Conservation (phyloP, 306 rosid genomes). For the Medicago arabica region DNA sequence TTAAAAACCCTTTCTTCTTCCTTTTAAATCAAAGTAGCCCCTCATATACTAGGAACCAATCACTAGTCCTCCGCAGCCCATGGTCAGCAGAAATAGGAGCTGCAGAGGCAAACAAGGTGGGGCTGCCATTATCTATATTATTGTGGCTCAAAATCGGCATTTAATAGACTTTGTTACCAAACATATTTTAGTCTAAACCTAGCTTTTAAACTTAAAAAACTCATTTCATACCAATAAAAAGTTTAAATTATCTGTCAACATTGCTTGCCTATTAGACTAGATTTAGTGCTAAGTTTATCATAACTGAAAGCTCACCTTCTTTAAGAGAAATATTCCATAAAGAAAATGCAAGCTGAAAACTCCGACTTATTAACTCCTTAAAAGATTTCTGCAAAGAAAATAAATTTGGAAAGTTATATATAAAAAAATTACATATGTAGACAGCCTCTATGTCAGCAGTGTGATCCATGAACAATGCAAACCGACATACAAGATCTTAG, state of each 20-base stretch:
- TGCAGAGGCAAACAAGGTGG: not conserved
- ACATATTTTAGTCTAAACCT: slow-evolving; percentile 2
- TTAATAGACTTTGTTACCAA: not conserved
- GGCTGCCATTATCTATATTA: not conserved
- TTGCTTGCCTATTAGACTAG: not conserved
- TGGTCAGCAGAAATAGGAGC: not conserved
- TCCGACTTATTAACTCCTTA: slow-evolving; percentile 74
- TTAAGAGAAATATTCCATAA: slow-evolving; percentile 73
- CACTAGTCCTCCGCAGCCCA: not conserved
- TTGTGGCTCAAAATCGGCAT: not conserved
- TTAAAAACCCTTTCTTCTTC: slow-evolving; percentile 7
- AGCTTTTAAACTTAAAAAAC: not conserved
- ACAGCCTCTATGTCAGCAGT: slow-evolving; percentile 21
- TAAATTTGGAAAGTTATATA: slow-evolving; percentile 12
- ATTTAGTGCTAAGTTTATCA: slow-evolving; percentile 12
- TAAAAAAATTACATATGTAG: slow-evolving; percentile 23
- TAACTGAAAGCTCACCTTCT: slow-evolving; percentile 63
- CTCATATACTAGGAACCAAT: not conserved
- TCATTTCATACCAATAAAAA: slow-evolving; percentile 10
- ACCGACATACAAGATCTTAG: slow-evolving; percentile 18
- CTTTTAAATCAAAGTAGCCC: not conserved
- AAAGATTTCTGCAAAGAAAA: slow-evolving; percentile 72
- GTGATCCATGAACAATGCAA: slow-evolving; percentile 6
- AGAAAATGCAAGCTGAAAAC: slow-evolving; percentile 92
- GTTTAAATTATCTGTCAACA: slow-evolving; percentile 20